Conservation (phyloP, 2,329 filamentous ascomycete genomes). For the Lachnellula cervina region DNA sequence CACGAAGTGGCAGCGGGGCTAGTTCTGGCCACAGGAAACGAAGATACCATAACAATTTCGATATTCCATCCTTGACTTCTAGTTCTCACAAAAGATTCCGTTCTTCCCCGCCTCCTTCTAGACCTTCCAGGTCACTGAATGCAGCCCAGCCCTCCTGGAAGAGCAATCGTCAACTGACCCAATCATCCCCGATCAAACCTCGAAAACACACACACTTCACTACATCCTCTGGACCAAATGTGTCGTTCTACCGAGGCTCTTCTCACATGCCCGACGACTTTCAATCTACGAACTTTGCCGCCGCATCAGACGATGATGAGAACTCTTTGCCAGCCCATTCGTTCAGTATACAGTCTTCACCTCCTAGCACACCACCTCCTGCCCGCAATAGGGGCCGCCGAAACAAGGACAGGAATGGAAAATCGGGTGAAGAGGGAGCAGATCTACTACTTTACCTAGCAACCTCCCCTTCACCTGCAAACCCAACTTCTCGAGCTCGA, state of each 20-base stretch:
- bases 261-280: constrained; percentile 57
- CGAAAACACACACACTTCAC: constrained; percentile 71
- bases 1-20: constrained; percentile 50
- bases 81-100: constrained; percentile 64
- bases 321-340: constrained; percentile 72
- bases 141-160: constrained; percentile 64
- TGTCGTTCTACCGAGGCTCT: constrained; percentile 69
- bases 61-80: constrained; percentile 47
- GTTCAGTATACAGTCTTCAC: constrained; percentile 72
- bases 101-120: constrained; percentile 48
- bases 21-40: constrained; percentile 62
- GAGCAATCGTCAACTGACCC: constrained; percentile 67
- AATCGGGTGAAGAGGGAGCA: constrained; percentile 72
- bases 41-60: constrained; percentile 56
- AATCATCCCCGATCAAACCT: constrained; percentile 82
- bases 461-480: constrained; percentile 83
- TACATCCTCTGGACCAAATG: constrained; percentile 62
- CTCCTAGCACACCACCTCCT: constrained; percentile 74
- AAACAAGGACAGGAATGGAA: constrained; percentile 48
- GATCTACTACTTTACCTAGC: constrained; percentile 80
- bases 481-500: constrained; percentile 46
- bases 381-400: constrained; percentile 51
- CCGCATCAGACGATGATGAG: constrained; percentile 75
- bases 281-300: constrained; percentile 55
- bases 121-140: constrained; percentile 50